These are phyloP conservation scores for Shiraia bambusicola DNA, from an alignment of 2,329 filamentous ascomycete genomes.

Conservation along the genomic window DNA sequence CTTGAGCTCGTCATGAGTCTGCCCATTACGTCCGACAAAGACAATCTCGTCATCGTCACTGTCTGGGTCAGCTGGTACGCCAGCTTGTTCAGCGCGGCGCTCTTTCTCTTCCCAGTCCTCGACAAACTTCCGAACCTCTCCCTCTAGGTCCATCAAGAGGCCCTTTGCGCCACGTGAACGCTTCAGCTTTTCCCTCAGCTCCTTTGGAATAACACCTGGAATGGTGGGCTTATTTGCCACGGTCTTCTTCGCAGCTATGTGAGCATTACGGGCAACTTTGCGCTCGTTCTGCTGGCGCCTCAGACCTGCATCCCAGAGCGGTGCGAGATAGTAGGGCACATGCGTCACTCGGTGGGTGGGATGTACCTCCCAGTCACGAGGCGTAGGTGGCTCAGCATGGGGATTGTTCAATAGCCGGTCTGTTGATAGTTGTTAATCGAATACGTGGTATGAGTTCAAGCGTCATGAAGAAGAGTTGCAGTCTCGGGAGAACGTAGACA, in stretches of 20 bases:
- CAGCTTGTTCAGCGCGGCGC: slow-evolving; percentile 51
- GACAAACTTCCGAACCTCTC: slow-evolving; percentile 77
- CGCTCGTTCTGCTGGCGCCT: slow-evolving; percentile 49
- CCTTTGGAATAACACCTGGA: slow-evolving; percentile 66
- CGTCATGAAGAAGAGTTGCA: background rate
- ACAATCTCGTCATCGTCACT: slow-evolving; percentile 84
- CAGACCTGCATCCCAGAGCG: slow-evolving; percentile 52
- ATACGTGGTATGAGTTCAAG: background rate
- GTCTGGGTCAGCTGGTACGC: slow-evolving; percentile 51
- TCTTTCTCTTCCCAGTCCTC: slow-evolving; percentile 59
- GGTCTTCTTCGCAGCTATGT: slow-evolving; percentile 38
- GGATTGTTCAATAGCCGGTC: slow-evolving; percentile 87
- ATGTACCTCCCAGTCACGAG: slow-evolving; percentile 78
- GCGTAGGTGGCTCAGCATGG: slow-evolving; percentile 77
- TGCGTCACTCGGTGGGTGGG: slow-evolving; percentile 76
- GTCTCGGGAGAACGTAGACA: slow-evolving; percentile 1
- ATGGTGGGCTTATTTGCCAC: slow-evolving; percentile 46
- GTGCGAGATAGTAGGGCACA: slow-evolving; percentile 78
- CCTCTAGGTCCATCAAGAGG: slow-evolving; percentile 81
- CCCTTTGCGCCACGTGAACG: slow-evolving; percentile 73
- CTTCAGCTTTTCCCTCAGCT: slow-evolving; percentile 80
- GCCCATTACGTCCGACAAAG: slow-evolving; percentile 72
- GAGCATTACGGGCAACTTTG: slow-evolving; percentile 37
- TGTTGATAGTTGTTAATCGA: slow-evolving; percentile 39
- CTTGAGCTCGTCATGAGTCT: slow-evolving; percentile 60